Percentiles rank a stretch among this genome's conserved stretches.
Conservation (phyloP, 2,329 filamentous ascomycete species). For the Xylariaceae sp. region DNA sequence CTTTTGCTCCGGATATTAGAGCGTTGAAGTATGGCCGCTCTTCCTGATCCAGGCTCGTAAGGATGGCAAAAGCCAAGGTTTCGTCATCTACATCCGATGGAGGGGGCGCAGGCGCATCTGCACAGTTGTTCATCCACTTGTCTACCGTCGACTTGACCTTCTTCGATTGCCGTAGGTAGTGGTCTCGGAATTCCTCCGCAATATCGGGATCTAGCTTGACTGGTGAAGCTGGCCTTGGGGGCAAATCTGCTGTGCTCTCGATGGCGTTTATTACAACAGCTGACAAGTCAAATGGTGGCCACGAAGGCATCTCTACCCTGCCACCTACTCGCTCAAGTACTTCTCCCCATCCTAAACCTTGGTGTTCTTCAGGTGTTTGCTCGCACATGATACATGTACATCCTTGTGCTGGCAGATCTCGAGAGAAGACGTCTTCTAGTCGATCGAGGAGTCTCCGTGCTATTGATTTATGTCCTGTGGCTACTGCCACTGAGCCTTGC, state of each 20-base stretch:
- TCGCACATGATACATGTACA: slow-evolving; percentile 88
- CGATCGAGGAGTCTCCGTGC: slow-evolving; percentile 87
- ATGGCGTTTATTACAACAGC: slow-evolving; percentile 66
- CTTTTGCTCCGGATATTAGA: slow-evolving; percentile 67
- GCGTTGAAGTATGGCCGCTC: slow-evolving; percentile 84
- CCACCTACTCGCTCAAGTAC: slow-evolving; percentile 92
- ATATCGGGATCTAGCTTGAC: slow-evolving; percentile 90
- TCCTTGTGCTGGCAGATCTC: slow-evolving; percentile 86
- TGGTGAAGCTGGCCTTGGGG: slow-evolving; percentile 63
- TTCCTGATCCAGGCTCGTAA: slow-evolving; percentile 80
- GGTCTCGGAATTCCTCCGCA: slow-evolving; percentile 88
- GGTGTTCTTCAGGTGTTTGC: slow-evolving; percentile 62
- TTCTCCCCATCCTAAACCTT: slow-evolving; percentile 91
- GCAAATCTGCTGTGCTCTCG: slow-evolving; percentile 66
- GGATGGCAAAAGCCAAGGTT: slow-evolving; percentile 89
- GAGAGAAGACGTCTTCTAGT: slow-evolving; percentile 90
- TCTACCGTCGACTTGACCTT: slow-evolving; percentile 93
- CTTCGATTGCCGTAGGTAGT: slow-evolving; percentile 89
- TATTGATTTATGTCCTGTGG: slow-evolving; percentile 94
- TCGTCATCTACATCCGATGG: slow-evolving; percentile 93
- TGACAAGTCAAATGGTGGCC: slow-evolving; percentile 85
- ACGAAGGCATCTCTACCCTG: slow-evolving; percentile 80
- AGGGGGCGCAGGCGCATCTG: slow-evolving; percentile 73
- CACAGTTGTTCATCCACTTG: slow-evolving; percentile 83
- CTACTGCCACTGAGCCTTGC: slow-evolving; percentile 89